These are phyloP conservation scores for Eleusine indica DNA, from an alignment of 176 grass and related monocot genomes.

Conservation along the genomic window DNA sequence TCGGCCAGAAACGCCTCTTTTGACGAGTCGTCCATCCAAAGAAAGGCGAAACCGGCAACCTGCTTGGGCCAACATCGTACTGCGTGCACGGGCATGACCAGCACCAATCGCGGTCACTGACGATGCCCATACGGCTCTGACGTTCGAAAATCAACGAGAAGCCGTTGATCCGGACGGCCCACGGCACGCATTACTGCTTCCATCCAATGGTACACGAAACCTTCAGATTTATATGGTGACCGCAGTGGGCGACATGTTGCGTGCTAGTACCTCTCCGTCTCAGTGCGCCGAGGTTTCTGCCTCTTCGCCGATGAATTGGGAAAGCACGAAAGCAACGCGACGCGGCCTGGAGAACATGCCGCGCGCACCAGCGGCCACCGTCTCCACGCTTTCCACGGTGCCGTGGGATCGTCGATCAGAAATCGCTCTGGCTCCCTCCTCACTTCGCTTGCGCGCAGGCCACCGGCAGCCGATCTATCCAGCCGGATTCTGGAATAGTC, in stretches of 20 bases:
- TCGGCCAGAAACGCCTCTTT: background rate
- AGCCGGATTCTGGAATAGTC: background rate
- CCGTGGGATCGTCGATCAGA: background rate
- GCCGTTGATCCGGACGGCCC: slow-evolving; percentile 11
- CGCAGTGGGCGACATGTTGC: background rate
- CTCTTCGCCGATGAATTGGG: background rate
- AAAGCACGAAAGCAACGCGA: background rate
- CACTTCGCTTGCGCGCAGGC: background rate
- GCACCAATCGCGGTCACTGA: background rate
- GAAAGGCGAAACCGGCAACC: slow-evolving; percentile 1
- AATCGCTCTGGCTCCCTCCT: background rate
- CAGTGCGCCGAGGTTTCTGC: background rate
- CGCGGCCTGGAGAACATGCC: background rate
- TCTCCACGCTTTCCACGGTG: background rate
- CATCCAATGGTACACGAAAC: background rate
- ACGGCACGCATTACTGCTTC: background rate
- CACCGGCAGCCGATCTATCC: background rate
- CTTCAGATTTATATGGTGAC: background rate
- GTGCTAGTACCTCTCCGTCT: no score
- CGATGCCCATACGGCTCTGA: background rate
- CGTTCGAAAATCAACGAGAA: background rate
- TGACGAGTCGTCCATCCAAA: slow-evolving; percentile 6
- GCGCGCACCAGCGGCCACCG: no score
- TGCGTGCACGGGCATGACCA: background rate
- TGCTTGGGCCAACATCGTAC: background rate